Base-by-base conservation (phyloP, 1,139 yeast species). In the Nadsonia starkeyi-henricii region DNA sequence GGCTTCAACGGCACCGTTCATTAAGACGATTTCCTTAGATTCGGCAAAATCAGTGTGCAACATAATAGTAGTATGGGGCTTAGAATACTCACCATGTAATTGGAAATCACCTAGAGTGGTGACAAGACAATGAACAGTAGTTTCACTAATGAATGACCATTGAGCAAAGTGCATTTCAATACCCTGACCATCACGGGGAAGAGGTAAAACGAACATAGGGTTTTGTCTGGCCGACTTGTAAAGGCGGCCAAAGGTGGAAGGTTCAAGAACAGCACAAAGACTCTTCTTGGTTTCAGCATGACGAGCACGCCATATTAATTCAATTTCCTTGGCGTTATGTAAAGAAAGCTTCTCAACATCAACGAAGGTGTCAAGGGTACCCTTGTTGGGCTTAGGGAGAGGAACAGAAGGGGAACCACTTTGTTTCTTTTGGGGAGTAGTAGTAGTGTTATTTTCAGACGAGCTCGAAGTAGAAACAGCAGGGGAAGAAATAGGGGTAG, bases 91-190 rank as follows among this genome's bases (percentile, higher is more conserved):
- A 53, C 78, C 79, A 61, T 91, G 96, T 41, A 88, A 74, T 64
- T 91, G 89, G 66, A 79, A 93, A 65, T 93, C 98, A 1, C 94
- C 93, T 53, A 93, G 73, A 0, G 96, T 80, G 1, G 98, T 93
- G 58, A 93, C 71, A 76, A 93, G 75, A 63, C 95, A 85, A 66
- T 93, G 96, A 2, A 86, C 72, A 3, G 97, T 89, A 43, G 78
- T 61, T 7, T 86, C 81, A 0, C 94, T 96, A 1, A 83, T 91
- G 64, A 88, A 85, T 19, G 80, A 73, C 98, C 98, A 93, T 66
- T 93, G 98, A 19, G 88, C 78, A 62, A 83, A 88, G 62, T 91
- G 96, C 70, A 91, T 74, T 64, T 91, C 98, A 57, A 81, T 54
- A 65, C 86, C 70, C 43, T 71, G 74, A 44, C 70, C 59, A 47